Evolutionary conservation across 106 monocot species (phyloP), one percentile per base, ranked within the genome.

Genomic region (Acanthochlamys bracteata): DNA sequence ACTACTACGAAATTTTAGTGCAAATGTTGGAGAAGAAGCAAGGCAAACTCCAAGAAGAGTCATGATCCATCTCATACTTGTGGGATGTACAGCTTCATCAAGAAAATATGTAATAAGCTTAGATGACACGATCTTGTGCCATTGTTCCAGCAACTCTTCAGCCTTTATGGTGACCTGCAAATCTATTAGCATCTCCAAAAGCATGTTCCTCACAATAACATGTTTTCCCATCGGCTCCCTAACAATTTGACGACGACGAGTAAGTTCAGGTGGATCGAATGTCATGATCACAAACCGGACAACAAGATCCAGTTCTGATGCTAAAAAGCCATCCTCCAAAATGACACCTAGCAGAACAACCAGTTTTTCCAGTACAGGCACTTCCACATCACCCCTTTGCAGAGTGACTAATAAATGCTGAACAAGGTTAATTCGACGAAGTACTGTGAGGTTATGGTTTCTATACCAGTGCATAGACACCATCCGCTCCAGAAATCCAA

Each of bases 21-120:
- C 43, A 82, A 98, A 98, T 42, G 87, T 92, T 19, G 85, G 73
- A 53, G 98, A 98, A 27, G 98, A 98, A 71, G 88, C 66, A 64
- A 98, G 98, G 68, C 88, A 83, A 21, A 92, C 85, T 55, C 98
- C 98, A 55, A 92, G 80, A 70, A 98, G 88, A 77, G 98, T 98
- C 85, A 92, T 89, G 74, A 98, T 88, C 98, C 98, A 98, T 74
- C 92, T 78, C 98, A 98, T 98, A 72, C 88, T 98, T 14, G 98
- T 98, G 42, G 98, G 92, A 68, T 98, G 98, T 3, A 89, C 92
- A 61, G 98, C 77, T 83, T 98, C 98, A 79, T 98, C 98, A 59
- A 98, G 88, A 84, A 98, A 98, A 73, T 78, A 92, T 51, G 92
- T 83, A 70, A 98, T 81, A 75, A 98, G 69, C 75, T 85, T 98